phyloP scores from a whole-genome alignment of 257 asterid genomes.

The Jaltomata sinuosa region DNA sequence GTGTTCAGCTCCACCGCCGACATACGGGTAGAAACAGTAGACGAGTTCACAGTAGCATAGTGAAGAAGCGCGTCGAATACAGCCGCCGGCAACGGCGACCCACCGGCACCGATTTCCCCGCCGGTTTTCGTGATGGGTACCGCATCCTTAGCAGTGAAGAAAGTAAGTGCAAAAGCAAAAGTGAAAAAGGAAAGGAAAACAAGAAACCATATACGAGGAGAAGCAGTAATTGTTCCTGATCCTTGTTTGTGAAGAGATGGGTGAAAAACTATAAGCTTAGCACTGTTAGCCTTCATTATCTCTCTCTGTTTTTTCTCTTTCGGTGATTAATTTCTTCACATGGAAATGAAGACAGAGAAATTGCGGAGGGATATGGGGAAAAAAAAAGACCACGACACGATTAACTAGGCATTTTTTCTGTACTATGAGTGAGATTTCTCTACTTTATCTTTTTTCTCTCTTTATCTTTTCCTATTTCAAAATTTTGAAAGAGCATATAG shows the following conservation, averaged over 20 bases:
- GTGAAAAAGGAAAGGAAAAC: constrained; percentile 42
- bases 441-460: neutral
- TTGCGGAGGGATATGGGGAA: neutral
- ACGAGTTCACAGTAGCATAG: constrained; percentile 47
- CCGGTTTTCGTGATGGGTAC: constrained; percentile 2
- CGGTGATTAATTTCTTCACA: neutral
- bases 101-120: neutral
- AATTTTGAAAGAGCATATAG: neutral
- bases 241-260: constrained; percentile 46
- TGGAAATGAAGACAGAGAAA: neutral
- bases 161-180: constrained; percentile 47
- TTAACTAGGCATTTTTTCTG: constrained; percentile 1
- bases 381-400: neutral
- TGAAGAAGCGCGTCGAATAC: constrained; percentile 60
- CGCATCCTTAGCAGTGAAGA: constrained; percentile 40
- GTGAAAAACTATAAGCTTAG: constrained; percentile 64
- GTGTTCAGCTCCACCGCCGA: constrained; percentile 37
- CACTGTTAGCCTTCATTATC: constrained; percentile 46
- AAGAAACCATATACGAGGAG: constrained; percentile 46
- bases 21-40: constrained; percentile 32
- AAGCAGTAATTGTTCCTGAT: constrained; percentile 16
- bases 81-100: constrained; percentile 25
- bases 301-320: neutral
- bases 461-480: neutral
- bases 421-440: neutral